Evolutionary conservation across 208 protist species (phyloP), one percentile per base, ranked within the genome.

Genomic region (Trypanosoma caninum): DNA sequence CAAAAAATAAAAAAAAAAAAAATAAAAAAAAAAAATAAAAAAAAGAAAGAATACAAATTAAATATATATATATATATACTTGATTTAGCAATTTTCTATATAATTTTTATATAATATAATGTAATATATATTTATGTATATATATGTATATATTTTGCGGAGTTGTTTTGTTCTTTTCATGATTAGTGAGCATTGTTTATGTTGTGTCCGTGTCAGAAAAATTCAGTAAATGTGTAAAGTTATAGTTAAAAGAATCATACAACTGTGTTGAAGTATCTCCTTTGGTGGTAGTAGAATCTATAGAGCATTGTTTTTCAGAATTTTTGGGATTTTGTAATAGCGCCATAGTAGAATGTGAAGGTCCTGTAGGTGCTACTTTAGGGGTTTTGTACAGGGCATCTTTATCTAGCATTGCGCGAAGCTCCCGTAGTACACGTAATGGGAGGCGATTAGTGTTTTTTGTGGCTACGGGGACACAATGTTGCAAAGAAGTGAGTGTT

Each of bases 181-280:
- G 18, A 46, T 23, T 46, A 55, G 51, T 38, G 10, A 56, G 28
- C 37, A 60, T 69, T 25, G 44, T 8, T 9, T 52, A 40, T 27
- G 70, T 74, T 9, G 68, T 76, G 14, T 89, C 81, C 6, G 46
- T 58, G 25, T 94, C 84, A 11, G 87, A 89, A 20, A 94, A 78
- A 40, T 52, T 63, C 16, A 90, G 47, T 8, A 94, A 65, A 37
- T 80, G 80, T 3, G 84, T 94, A 48, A 94, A 94, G 6, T 76
- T 85, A 18, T 81, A 82, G 11, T 52, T 65, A 18, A 63, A 75
- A n/a, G 73, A 59, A 13, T 69, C 45, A 27, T 59, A 50, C 16
- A 53, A 20, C 14, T 42, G 16, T 25, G 42, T 33, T 7, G 45
- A 41, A 11, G 33, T 56, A 22, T 48, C 52, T 28, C 18, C n/a